phyloP scores from a whole-genome alignment of 257 asterid species.

The Gardenia jasminoides region DNA sequence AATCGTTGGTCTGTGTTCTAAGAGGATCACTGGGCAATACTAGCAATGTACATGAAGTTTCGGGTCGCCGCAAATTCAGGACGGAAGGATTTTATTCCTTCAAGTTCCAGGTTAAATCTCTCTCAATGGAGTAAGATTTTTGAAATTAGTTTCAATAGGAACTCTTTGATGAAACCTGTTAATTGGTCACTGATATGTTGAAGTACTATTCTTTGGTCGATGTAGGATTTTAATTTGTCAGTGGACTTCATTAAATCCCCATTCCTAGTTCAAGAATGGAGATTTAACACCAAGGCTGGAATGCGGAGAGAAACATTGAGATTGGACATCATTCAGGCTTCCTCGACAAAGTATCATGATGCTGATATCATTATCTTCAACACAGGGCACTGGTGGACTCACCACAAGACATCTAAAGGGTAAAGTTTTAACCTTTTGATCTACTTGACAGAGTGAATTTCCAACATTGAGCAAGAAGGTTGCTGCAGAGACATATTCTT shows the following conservation, averaged over 20 bases:
- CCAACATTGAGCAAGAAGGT: not conserved
- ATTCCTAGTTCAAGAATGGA: slow-evolving; percentile 65
- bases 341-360: slow-evolving; percentile 35
- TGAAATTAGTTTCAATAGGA: not conserved
- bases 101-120: slow-evolving; percentile 37
- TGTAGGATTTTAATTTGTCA: slow-evolving; percentile 52
- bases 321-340: slow-evolving; percentile 46
- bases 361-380: slow-evolving; percentile 65
- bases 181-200: not conserved
- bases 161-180: not conserved
- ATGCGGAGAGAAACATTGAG: slow-evolving; percentile 49
- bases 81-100: slow-evolving; percentile 50
- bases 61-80: slow-evolving; percentile 43
- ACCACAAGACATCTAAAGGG: slow-evolving; percentile 49
- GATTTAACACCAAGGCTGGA: slow-evolving; percentile 37
- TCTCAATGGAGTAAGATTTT: not conserved
- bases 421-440: slow-evolving; percentile 2
- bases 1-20: slow-evolving; percentile 52
- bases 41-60: slow-evolving; percentile 40
- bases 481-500: not conserved
- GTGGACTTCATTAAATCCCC: slow-evolving; percentile 58
- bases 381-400: slow-evolving; percentile 89
- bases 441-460: not conserved
- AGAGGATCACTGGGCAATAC: slow-evolving; percentile 38
- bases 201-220: not conserved